Evolutionary conservation across 257 asterid species (phyloP).

Genomic region (Euphrasia confusa): DNA sequence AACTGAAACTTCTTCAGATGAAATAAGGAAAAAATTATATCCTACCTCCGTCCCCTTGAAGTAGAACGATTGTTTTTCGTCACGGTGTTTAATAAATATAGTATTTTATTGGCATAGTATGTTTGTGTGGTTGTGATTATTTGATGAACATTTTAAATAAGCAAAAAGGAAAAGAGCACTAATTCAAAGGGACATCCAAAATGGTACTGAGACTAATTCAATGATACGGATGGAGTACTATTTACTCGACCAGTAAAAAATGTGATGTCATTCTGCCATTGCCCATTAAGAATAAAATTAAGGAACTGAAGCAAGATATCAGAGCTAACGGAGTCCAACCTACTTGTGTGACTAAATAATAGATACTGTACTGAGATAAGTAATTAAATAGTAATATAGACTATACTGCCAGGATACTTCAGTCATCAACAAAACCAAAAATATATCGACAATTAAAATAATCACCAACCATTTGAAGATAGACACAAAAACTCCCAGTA

Average conservation of each 20-base stretch:
- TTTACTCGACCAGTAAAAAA: background rate
- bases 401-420: background rate
- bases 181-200: no score
- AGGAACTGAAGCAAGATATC: background rate
- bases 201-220: no score
- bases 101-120: no score
- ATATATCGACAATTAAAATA: background rate
- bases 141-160: no score
- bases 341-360: background rate
- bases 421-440: background rate
- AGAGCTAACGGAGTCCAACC: background rate
- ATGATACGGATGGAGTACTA: background rate
- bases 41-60: no score
- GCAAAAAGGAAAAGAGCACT: no score
- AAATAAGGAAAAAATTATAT: constrained; percentile 7
- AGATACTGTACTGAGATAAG: background rate
- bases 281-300: no score
- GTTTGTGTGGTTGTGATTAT: no score
- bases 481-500: background rate
- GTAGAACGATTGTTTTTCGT: no score
- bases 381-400: background rate
- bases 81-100: no score
- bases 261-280: background rate
- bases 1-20: background rate
- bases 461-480: background rate